These are phyloP conservation scores for Aegle marmelos DNA, from an alignment of 345 rosid genomes.

Conservation along the genomic window DNA sequence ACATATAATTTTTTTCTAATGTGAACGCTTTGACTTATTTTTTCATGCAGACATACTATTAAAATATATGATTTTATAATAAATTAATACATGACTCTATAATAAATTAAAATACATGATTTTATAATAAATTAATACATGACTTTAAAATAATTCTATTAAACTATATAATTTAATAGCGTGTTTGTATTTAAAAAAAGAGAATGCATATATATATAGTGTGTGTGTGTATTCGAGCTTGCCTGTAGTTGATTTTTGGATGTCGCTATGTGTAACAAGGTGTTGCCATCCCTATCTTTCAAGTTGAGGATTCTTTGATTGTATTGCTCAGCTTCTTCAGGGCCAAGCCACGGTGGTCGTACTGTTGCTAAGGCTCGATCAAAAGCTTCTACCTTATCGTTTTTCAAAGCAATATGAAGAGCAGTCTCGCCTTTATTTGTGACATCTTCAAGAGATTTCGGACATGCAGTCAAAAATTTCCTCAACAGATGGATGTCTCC, in stretches of 20 bases:
- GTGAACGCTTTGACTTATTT: too few species aligned
- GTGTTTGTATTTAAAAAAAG: too few species aligned
- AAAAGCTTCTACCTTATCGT: slow-evolving; percentile 3
- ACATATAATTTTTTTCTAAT: too few species aligned
- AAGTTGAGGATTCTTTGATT: slow-evolving; percentile 9
- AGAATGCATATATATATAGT: too few species aligned
- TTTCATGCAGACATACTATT: fast-evolving
- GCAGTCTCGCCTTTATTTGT: slow-evolving; percentile 9
- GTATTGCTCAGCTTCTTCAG: background rate
- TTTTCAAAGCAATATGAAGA: slow-evolving; percentile 20
- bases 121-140: too few species aligned
- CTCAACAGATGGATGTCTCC: background rate
- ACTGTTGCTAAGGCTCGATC: background rate
- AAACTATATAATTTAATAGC: fast-evolving
- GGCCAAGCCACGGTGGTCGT: slow-evolving; percentile 8
- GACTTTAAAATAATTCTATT: fast-evolving
- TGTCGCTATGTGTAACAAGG: background rate
- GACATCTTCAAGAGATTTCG: slow-evolving; percentile 22
- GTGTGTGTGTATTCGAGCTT: background rate
- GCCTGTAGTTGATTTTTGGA: background rate
- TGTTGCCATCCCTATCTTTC: slow-evolving; percentile 25
- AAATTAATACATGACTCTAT: too few species aligned
- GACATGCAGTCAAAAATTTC: background rate
- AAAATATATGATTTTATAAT: too few species aligned
- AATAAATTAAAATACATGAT: fast-evolving